Evolutionary conservation across 371 early-diverging fungal species (phyloP).

Genomic region (Quaeritorhiza haematococci): DNA sequence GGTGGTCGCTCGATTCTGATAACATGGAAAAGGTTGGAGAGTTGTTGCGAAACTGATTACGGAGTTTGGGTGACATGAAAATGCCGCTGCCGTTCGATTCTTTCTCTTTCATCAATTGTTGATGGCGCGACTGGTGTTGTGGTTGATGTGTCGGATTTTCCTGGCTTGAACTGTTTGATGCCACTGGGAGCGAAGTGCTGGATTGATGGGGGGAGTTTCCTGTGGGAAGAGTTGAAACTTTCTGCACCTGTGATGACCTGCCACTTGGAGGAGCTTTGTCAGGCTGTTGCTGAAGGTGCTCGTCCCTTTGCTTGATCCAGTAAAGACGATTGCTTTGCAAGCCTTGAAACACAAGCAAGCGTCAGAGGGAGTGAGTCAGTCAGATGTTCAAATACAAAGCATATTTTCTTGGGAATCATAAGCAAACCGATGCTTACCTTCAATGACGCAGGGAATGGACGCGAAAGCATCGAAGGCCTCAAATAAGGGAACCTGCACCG

Average conservation of each 20-base stretch:
- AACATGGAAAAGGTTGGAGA: no score
- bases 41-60: no score
- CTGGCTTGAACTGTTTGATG: background rate
- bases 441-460: constrained; percentile 19
- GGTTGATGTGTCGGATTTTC: background rate
- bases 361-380: no score
- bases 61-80: no score
- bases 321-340: background rate
- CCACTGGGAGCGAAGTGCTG: background rate
- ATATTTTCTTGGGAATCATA: no score
- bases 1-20: no score
- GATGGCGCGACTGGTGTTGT: background rate
- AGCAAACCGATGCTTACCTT: no score
- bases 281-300: background rate
- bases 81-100: no score
- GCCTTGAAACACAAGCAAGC: no score
- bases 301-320: background rate
- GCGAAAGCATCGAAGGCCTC: constrained; percentile 37
- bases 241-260: background rate
- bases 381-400: no score
- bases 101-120: background rate
- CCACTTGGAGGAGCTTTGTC: background rate
- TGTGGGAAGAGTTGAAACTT: background rate
- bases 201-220: background rate
- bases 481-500: constrained; percentile 41